Conservation (phyloP, 352 stramenopile genomes). For the Globisporangium nagaii region DNA sequence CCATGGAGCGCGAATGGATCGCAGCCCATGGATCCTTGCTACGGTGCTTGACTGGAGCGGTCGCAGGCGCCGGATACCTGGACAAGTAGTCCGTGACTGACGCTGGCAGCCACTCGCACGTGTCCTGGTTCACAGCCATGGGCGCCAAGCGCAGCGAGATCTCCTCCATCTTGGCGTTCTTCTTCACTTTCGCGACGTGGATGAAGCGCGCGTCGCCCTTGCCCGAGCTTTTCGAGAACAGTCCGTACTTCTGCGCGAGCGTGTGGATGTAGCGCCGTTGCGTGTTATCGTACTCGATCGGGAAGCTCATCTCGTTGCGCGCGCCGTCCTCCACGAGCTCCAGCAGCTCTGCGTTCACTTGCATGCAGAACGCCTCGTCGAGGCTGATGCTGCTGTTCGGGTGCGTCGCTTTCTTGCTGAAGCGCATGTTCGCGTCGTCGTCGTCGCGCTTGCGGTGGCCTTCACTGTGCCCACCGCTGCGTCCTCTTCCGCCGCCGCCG, state of each 20-base stretch:
- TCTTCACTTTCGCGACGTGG: slow-evolving; percentile 78
- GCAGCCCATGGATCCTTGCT: background rate
- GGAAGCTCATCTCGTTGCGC: slow-evolving; percentile 64
- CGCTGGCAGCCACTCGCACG: slow-evolving; percentile 37
- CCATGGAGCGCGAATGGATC: slow-evolving; percentile 10
- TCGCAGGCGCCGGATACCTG: slow-evolving; percentile 23
- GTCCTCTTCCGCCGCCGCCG: background rate
- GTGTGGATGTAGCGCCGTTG: slow-evolving; percentile 80
- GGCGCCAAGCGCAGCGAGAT: slow-evolving; percentile 50
- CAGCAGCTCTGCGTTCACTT: slow-evolving; percentile 52
- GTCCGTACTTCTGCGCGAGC: slow-evolving; percentile 68
- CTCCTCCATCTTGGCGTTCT: slow-evolving; percentile 73
- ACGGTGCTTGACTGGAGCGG: no score
- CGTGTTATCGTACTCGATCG: slow-evolving; percentile 58
- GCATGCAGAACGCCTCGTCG: slow-evolving; percentile 68
- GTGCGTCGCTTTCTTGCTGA: slow-evolving; percentile 2
- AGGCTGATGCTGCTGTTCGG: slow-evolving; percentile 29
- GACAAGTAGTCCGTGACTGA: slow-evolving; percentile 37
- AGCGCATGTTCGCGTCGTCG: slow-evolving; percentile 5
- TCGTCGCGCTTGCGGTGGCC: background rate
- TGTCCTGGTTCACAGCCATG: slow-evolving; percentile 22
- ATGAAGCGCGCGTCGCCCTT: slow-evolving; percentile 63
- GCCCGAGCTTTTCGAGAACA: slow-evolving; percentile 81
- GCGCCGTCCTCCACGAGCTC: slow-evolving; percentile 55
- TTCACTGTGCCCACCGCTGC: background rate